Evolutionary conservation across 164 flowering plant genomes (phyloP).

Genomic region (Dillenia turbinata): DNA sequence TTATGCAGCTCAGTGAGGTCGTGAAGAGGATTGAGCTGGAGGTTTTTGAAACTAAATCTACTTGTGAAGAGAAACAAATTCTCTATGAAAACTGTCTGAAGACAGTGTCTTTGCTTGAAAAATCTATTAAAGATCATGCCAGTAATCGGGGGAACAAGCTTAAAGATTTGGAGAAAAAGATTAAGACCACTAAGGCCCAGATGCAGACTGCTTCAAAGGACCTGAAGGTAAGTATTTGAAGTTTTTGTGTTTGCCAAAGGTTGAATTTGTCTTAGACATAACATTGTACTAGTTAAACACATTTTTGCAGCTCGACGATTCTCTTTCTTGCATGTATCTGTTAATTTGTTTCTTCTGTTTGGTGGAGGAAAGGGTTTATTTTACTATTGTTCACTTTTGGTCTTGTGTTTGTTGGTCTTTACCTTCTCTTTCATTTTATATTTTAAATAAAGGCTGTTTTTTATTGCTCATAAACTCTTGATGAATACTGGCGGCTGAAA

Average conservation of each 20-base stretch:
- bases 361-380: too few species aligned
- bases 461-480: too few species aligned
- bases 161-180: conserved; percentile 67
- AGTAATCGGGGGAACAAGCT: conserved; percentile 66
- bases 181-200: conserved; percentile 55
- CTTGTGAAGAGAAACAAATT: conserved; percentile 51
- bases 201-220: conserved; percentile 81
- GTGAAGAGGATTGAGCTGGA: conserved; percentile 77
- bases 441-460: too few species aligned
- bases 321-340: conserved; percentile 9
- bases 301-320: background rate
- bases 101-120: conserved; percentile 60
- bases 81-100: conserved; percentile 43
- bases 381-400: too few species aligned
- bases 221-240: conserved; percentile 55
- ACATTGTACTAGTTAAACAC: background rate
- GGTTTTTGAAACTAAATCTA: conserved; percentile 64
- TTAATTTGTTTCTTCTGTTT: background rate
- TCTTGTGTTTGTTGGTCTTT: too few species aligned
- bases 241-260: background rate
- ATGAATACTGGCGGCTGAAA: too few species aligned
- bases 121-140: conserved; percentile 68
- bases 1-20: conserved; percentile 63
- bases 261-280: background rate
- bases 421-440: too few species aligned